Evolutionary conservation across 1,284 basidiomycete genomes (phyloP).

Genomic region (Pseudozyma pruni): DNA sequence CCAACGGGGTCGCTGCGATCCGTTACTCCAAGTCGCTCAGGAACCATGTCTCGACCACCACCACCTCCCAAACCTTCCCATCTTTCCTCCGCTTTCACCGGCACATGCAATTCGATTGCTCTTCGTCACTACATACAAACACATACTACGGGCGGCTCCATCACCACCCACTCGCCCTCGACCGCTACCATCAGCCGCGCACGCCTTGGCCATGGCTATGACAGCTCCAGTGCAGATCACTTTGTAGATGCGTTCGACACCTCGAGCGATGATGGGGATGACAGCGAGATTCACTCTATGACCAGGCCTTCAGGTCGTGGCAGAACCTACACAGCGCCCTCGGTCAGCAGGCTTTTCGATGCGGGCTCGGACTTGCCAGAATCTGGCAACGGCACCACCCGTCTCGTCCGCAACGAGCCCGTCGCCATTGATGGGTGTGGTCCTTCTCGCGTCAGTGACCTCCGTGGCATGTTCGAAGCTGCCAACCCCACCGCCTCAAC

Average conservation of each 20-base stretch:
- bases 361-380: slow-evolving; percentile 14
- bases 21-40: slow-evolving; percentile 21
- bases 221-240: slow-evolving; percentile 22
- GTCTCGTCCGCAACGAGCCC: slow-evolving; percentile 33
- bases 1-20: slow-evolving; percentile 24
- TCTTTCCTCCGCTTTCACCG: slow-evolving; percentile 52
- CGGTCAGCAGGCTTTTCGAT: slow-evolving; percentile 34
- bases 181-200: slow-evolving; percentile 33
- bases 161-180: slow-evolving; percentile 23
- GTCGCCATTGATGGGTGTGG: slow-evolving; percentile 37
- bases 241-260: slow-evolving; percentile 40
- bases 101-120: slow-evolving; percentile 58
- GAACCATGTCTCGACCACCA: slow-evolving; percentile 41
- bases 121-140: slow-evolving; percentile 50
- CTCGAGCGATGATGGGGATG: slow-evolving; percentile 24
- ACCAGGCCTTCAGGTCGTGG: slow-evolving; percentile 20
- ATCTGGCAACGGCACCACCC: slow-evolving; percentile 16
- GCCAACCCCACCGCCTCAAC: slow-evolving; percentile 8
- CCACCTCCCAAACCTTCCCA: slow-evolving; percentile 55
- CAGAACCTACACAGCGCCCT: slow-evolving; percentile 44
- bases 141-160: slow-evolving; percentile 47
- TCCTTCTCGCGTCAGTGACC: slow-evolving; percentile 37
- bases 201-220: slow-evolving; percentile 39
- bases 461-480: slow-evolving; percentile 43
- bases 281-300: not conserved